phyloP scores from a whole-genome alignment of 257 asterid genomes.

The Nicotiana benthamiana region DNA sequence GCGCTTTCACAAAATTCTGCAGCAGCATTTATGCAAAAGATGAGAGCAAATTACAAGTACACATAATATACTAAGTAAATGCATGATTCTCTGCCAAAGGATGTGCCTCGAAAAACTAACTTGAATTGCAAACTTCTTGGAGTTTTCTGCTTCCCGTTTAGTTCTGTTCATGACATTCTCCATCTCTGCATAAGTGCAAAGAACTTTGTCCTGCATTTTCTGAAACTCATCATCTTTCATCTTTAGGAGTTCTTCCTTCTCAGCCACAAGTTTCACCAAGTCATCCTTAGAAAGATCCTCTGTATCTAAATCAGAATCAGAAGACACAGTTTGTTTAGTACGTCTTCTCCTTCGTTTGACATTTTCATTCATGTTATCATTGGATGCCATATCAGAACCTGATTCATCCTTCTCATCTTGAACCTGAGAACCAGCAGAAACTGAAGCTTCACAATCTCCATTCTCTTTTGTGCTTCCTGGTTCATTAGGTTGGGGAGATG shows the following conservation, averaged over 20 bases:
- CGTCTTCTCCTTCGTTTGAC: slow-evolving; percentile 15
- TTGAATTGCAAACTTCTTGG: slow-evolving; percentile 85
- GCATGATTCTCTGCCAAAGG: not conserved
- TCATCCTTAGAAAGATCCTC: slow-evolving; percentile 70
- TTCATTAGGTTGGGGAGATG: slow-evolving; percentile 41
- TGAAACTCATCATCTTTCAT: slow-evolving; percentile 51
- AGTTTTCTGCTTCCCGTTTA: slow-evolving; percentile 73
- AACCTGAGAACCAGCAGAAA: slow-evolving; percentile 26
- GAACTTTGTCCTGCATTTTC: slow-evolving; percentile 60
- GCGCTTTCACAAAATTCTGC: slow-evolving; percentile 82
- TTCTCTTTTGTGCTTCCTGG: slow-evolving; percentile 16
- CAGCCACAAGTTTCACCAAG: slow-evolving; percentile 54
- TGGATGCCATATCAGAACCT: slow-evolving; percentile 34
- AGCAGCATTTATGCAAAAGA: slow-evolving; percentile 9
- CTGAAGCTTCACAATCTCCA: too few species aligned
- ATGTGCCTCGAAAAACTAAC: slow-evolving; percentile 18
- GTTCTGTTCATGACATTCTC: slow-evolving; percentile 77
- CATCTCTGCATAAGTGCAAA: slow-evolving; percentile 71
- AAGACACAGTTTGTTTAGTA: slow-evolving; percentile 28
- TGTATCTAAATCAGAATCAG: slow-evolving; percentile 43
- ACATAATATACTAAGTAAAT: too few species aligned
- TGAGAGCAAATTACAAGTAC: slow-evolving; percentile 4
- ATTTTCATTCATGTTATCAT: slow-evolving; percentile 8
- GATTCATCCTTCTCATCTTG: slow-evolving; percentile 40
- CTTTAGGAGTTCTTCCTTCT: slow-evolving; percentile 51